These are phyloP conservation scores for Immersiella caudata DNA, from an alignment of 495 filamentous ascomycete species.

Conservation along the genomic window DNA sequence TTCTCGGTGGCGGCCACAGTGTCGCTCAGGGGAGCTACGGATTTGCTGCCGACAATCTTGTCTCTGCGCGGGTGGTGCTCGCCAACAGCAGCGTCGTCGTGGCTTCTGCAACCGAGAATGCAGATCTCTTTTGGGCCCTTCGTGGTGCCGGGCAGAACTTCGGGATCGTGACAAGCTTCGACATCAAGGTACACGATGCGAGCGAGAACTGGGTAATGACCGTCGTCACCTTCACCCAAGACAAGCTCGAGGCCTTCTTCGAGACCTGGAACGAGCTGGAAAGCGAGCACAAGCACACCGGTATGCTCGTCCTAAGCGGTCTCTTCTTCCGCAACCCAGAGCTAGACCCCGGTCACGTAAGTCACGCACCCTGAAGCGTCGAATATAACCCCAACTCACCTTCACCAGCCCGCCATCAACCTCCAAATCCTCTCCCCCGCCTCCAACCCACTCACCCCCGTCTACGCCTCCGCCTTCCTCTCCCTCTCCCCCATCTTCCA, in stretches of 20 bases:
- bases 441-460: neutral
- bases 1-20: conserved; percentile 59
- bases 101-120: conserved; percentile 36
- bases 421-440: conserved; percentile 7
- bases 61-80: conserved; percentile 51
- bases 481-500: neutral
- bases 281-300: conserved; percentile 31
- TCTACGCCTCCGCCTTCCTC: neutral
- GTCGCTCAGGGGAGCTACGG: conserved; percentile 54
- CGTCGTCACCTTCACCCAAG: conserved; percentile 45
- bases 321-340: conserved; percentile 49
- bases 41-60: conserved; percentile 53
- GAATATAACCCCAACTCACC: neutral
- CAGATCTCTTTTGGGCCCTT: conserved; percentile 55
- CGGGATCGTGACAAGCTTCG: conserved; percentile 47
- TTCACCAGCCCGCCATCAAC: neutral
- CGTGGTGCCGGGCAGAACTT: conserved; percentile 60
- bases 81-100: conserved; percentile 46
- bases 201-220: conserved; percentile 7
- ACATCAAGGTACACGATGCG: conserved; percentile 14
- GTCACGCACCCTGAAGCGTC: neutral
- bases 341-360: conserved; percentile 28
- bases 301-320: conserved; percentile 37
- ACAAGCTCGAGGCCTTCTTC: conserved; percentile 38
- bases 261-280: conserved; percentile 30